These are phyloP conservation scores for Collybiopsis confluens DNA, from an alignment of 768 basidiomycete genomes.

Conservation along the genomic window DNA sequence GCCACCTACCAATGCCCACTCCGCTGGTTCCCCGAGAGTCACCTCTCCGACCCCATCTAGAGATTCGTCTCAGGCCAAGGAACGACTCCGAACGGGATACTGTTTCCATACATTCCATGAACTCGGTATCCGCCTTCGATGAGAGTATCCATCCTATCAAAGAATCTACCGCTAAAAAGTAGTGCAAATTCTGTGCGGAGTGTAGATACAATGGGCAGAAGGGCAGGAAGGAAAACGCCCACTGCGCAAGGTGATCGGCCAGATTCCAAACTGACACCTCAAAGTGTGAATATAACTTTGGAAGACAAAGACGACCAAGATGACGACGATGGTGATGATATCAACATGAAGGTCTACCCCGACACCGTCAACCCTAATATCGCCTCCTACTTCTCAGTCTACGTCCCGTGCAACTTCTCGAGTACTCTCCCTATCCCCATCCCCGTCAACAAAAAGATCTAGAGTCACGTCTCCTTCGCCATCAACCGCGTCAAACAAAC, in stretches of 20 bases:
- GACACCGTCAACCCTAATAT: not conserved
- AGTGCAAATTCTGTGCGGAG: conserved; percentile 29
- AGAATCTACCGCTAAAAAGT: conserved; percentile 21
- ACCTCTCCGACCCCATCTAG: conserved; percentile 19
- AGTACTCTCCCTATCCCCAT: not conserved
- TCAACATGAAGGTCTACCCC: conserved; percentile 11
- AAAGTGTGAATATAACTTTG: not conserved
- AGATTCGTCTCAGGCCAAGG: conserved; percentile 13
- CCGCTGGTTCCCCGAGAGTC: too few relatives aligned
- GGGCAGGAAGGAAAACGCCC: conserved; percentile 11
- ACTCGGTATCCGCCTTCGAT: conserved; percentile 6
- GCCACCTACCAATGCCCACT: conserved; percentile 19
- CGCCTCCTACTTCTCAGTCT: conserved; percentile 8
- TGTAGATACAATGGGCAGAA: conserved; percentile 20
- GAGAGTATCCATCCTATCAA: conserved; percentile 25
- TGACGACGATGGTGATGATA: conserved; percentile 11
- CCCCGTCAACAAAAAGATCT: not conserved
- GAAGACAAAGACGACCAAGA: not conserved
- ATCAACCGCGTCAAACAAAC: not conserved
- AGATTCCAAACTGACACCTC: conserved; percentile 70
- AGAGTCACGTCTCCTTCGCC: not conserved
- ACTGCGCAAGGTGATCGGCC: conserved; percentile 40
- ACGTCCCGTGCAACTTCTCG: not conserved
- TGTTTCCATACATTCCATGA: conserved; percentile 26
- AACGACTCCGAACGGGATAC: conserved; percentile 32